Evolutionary conservation across 495 filamentous ascomycete genomes (phyloP), one percentile per base, ranked within the genome.

Genomic region (Astrocystis sublimbata): DNA sequence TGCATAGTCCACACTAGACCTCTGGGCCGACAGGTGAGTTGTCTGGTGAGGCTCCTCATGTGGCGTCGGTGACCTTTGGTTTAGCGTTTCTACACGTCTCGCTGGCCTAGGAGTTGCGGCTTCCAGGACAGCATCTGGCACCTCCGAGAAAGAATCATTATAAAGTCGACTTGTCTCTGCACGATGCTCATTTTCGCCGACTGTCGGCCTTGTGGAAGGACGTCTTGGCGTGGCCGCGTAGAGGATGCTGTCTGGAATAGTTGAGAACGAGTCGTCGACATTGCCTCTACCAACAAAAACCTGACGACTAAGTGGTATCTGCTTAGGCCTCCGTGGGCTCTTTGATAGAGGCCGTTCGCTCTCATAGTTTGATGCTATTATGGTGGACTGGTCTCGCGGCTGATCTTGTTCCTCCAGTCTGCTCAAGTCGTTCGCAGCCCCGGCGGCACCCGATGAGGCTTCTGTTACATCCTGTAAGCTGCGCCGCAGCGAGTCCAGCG

Each of bases 61-160:
- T 46, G 5, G 15, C 36, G 51, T 28, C 6, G 47, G 33, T 40
- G 60, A 41, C 8, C 15, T 33, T 6, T 36, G 43, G 43, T 33
- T 26, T 23, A 43, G 36, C 7, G 3, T 33, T 47, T 40, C 61
- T 9, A 55, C 50, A 40, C 60, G 70, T 46, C 50, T 52, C 6
- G 30, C 38, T 2, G 73, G 72, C 24, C 71, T 70, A 2, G 82
- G 82, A 6, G 81, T 83, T 6, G 81, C 79, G 17, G 80, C 79
- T 5, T 71, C 75, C 13, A 83, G 73, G 23, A 83, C 65, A 7
- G 62, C 73, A 2, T 76, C 73, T 31, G 81, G 78, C 28, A 85
- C 79, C 35, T 78, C 74, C 1, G 82, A 83, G 61, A 83, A 83
- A 2, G 80, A 82, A 53, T 83, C 80, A 1, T 81, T 77, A 43